Evolutionary conservation across 73 alveolate species (phyloP).

Genomic region (Halteria grandinella): DNA sequence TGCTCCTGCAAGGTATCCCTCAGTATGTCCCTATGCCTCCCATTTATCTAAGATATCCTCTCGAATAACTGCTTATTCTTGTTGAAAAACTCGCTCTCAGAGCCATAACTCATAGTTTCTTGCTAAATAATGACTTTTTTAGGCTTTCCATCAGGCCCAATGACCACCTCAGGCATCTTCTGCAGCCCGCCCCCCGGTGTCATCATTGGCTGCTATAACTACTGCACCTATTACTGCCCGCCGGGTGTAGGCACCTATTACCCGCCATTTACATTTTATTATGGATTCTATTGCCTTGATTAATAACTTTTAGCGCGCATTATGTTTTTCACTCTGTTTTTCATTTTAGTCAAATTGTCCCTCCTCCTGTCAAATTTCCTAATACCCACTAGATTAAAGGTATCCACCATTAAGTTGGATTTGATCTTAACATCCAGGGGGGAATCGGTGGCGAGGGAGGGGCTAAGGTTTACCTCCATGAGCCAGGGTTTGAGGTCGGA

Average conservation of each 20-base stretch:
- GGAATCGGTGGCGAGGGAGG: constrained; percentile 85
- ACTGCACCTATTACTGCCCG: neutral
- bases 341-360: constrained; percentile 64
- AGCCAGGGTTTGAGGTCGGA: constrained; percentile 88
- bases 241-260: no score
- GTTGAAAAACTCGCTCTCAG: constrained; percentile 32
- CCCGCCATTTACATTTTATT: neutral
- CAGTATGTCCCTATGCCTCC: constrained; percentile 48
- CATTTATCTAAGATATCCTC: constrained; percentile 39
- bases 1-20: constrained; percentile 59
- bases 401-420: constrained; percentile 76
- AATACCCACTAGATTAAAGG: constrained; percentile 83
- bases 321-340: constrained; percentile 56
- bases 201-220: neutral
- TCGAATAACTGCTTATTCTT: constrained; percentile 40
- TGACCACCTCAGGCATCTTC: no score
- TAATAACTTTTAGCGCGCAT: constrained; percentile 49
- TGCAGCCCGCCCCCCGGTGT: no score
- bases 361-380: constrained; percentile 69
- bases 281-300: constrained; percentile 24
- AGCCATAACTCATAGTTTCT: neutral
- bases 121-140: neutral
- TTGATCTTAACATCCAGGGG: constrained; percentile 81
- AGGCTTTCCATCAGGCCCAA: neutral
- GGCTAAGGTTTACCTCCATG: constrained; percentile 88